Percentiles rank a stretch among this genome's conserved stretches.
These are phyloP conservation scores for Litsea cubeba DNA, from an alignment of 164 flowering plant genomes.

Conservation along the genomic window DNA sequence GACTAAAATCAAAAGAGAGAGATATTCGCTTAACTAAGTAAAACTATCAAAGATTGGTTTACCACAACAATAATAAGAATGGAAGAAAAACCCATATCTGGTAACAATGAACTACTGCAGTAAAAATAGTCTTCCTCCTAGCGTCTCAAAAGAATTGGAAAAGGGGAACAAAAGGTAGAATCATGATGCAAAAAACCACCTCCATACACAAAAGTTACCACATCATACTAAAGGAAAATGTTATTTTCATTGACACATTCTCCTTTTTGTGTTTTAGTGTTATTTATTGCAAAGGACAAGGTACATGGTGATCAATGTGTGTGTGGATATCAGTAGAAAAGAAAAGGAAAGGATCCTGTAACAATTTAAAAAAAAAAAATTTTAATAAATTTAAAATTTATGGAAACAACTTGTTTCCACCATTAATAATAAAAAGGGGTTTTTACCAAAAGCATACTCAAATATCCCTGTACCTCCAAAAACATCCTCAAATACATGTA, in stretches of 20 bases:
- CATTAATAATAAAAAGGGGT: background rate
- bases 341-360: background rate
- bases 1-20: background rate
- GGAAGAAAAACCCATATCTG: slow-evolving; percentile 1
- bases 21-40: background rate
- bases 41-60: background rate
- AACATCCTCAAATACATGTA: too few species aligned
- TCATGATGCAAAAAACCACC: background rate
- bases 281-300: background rate
- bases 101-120: slow-evolving; percentile 9
- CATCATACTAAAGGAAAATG: background rate
- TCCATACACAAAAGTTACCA: background rate
- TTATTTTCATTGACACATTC: background rate
- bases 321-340: too few species aligned
- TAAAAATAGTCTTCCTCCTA: background rate
- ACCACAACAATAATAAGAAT: background rate
- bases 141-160: background rate
- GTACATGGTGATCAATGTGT: background rate
- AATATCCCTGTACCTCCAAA: too few species aligned
- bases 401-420: background rate
- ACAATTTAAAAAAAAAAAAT: too few species aligned
- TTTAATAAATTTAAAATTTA: too few species aligned
- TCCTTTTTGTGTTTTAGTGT: background rate
- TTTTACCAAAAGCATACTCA: too few species aligned
- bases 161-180: background rate